phyloP scores from a whole-genome alignment of 2,329 filamentous ascomycete species.

The Dendrostoma leiphaemia region DNA sequence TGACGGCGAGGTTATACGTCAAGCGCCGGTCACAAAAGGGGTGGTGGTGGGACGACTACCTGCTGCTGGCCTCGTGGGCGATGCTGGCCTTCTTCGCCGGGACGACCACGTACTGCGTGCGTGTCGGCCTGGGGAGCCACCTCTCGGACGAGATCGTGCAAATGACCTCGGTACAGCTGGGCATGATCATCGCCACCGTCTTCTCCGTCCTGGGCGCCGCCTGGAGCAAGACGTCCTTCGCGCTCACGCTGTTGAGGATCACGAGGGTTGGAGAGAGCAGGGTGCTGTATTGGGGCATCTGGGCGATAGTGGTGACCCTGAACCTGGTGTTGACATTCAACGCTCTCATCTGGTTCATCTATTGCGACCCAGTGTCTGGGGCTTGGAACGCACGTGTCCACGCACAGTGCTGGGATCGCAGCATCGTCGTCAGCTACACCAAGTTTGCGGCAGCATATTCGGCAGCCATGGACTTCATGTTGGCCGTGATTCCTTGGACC shows the following conservation, averaged over 20 bases:
- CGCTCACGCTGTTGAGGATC: slow-evolving; percentile 30
- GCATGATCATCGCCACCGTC: slow-evolving; percentile 22
- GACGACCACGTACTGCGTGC: slow-evolving; percentile 6
- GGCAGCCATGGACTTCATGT: slow-evolving; percentile 36
- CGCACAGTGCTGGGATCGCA: slow-evolving; percentile 31
- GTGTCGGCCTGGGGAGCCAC: slow-evolving; percentile 12
- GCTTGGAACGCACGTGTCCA: slow-evolving; percentile 25
- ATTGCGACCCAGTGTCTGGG: slow-evolving; percentile 30
- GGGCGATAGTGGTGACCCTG: slow-evolving; percentile 29
- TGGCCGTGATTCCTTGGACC: slow-evolving; percentile 39
- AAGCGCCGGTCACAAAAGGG: slow-evolving; percentile 7
- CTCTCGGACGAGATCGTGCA: not conserved
- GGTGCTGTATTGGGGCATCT: slow-evolving; percentile 23
- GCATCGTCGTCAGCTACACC: slow-evolving; percentile 29
- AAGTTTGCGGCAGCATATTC: slow-evolving; percentile 33
- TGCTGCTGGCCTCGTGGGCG: slow-evolving; percentile 11
- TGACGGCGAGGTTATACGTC: slow-evolving; percentile 8
- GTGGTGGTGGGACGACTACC: slow-evolving; percentile 15
- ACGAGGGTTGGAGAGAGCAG: slow-evolving; percentile 19
- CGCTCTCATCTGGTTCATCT: slow-evolving; percentile 28
- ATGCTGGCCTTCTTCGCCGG: slow-evolving; percentile 10
- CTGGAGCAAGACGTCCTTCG: slow-evolving; percentile 34
- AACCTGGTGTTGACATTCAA: slow-evolving; percentile 26
- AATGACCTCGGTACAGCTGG: slow-evolving; percentile 5
- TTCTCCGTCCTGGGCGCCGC: slow-evolving; percentile 26